phyloP scores from a whole-genome alignment of 768 basidiomycete genomes.

The Phylloporus arenicola region DNA sequence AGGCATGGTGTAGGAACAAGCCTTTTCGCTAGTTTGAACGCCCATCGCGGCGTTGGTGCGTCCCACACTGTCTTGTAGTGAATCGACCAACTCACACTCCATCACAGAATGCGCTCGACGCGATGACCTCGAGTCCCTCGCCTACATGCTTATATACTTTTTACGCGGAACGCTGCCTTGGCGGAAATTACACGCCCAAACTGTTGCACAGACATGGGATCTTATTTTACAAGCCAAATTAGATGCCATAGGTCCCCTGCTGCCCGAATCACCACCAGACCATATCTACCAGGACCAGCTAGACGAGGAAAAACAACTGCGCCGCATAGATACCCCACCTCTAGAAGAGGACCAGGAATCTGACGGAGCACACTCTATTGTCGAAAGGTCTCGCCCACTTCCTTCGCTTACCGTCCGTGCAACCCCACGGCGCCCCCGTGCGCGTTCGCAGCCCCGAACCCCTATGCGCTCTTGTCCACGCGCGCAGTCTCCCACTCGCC shows the following conservation, averaged over 20 bases:
- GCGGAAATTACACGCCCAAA: conserved; percentile 64
- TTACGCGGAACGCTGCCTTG: conserved; percentile 73
- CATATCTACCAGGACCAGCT: conserved; percentile 4
- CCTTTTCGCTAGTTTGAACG: conserved; percentile 69
- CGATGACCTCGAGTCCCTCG: conserved; percentile 74
- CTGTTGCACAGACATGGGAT: conserved; percentile 69
- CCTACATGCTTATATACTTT: conserved; percentile 83
- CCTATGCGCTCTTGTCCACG: conserved; percentile 11
- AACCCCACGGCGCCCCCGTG: conserved; percentile 10
- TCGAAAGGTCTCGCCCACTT: conserved; percentile 17
- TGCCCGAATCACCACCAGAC: conserved; percentile 16
- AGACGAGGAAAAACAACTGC: conserved; percentile 2
- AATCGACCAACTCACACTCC: neutral
- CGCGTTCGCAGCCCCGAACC: conserved; percentile 17
- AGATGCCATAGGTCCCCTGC: conserved; percentile 39
- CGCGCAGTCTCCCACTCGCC: conserved; percentile 3
- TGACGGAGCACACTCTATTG: conserved; percentile 7
- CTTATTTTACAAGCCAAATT: conserved; percentile 71
- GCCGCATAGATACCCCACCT: conserved; percentile 2
- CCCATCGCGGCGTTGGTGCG: conserved; percentile 71
- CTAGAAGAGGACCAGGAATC: conserved; percentile 9
- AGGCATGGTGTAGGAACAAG: conserved; percentile 77
- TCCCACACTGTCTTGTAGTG: conserved; percentile 3
- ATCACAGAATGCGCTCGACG: conserved; percentile 63
- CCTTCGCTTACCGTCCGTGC: neutral